Evolutionary conservation across 495 filamentous ascomycete species (phyloP).

Genomic region (Neurospora africana): DNA sequence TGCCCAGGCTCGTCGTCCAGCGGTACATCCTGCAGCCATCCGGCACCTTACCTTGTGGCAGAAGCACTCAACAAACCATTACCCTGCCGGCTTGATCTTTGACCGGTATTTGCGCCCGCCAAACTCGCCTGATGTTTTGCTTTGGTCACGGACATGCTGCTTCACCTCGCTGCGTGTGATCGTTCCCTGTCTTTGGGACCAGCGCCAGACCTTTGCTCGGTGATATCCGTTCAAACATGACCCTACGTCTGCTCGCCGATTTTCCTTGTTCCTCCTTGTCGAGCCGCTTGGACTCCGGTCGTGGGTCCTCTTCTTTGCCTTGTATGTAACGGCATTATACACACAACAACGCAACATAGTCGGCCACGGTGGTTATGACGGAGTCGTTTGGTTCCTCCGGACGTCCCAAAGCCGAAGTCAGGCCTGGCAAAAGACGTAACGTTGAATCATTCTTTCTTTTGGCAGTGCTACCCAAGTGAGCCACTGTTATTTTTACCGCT

Average conservation of each 20-base stretch:
- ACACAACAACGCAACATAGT: background rate
- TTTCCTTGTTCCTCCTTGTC: background rate
- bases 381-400: conserved; percentile 2
- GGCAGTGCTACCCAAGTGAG: background rate
- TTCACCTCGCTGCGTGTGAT: conserved; percentile 35
- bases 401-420: conserved; percentile 2
- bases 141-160: conserved; percentile 27
- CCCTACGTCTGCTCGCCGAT: background rate
- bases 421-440: conserved; percentile 1
- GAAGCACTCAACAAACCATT: conserved; percentile 33
- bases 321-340: background rate
- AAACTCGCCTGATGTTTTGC: conserved; percentile 36
- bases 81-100: conserved; percentile 31
- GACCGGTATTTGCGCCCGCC: conserved; percentile 36
- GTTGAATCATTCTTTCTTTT: background rate
- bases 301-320: background rate
- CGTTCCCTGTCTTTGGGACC: conserved; percentile 28
- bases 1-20: conserved; percentile 24
- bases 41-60: conserved; percentile 33
- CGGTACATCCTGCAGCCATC: conserved; percentile 43
- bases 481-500: background rate
- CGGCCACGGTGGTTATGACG: background rate
- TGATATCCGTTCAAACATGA: background rate
- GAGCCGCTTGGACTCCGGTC: background rate
- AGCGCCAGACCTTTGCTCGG: conserved; percentile 6